Evolutionary conservation across 805 yeast genomes (phyloP).

Genomic region (Kodamaea kaohsiungensis): DNA sequence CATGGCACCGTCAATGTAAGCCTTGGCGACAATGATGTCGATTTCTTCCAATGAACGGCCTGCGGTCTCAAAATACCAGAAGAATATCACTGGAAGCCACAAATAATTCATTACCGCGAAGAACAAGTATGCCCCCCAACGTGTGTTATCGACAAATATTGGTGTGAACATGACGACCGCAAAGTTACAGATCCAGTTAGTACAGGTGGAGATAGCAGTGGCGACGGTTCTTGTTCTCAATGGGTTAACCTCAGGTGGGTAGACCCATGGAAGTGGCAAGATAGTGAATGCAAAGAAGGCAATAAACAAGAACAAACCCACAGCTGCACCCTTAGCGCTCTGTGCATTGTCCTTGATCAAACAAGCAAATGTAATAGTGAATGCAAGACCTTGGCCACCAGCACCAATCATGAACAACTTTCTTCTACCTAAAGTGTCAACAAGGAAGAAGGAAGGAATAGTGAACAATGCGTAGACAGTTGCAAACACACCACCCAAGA

Average conservation of each 20-base stretch:
- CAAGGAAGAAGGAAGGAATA: conserved; percentile 43
- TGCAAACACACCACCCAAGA: conserved; percentile 66
- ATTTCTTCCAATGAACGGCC: conserved; percentile 48
- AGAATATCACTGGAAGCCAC: conserved; percentile 42
- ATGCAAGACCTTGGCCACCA: conserved; percentile 40
- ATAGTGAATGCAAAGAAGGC: conserved; percentile 45
- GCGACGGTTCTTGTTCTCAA: conserved; percentile 48
- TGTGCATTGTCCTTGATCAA: conserved; percentile 31
- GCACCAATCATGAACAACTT: conserved; percentile 46
- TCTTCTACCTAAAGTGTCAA: conserved; percentile 48
- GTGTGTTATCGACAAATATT: conserved; percentile 36
- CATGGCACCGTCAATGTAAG: conserved; percentile 54
- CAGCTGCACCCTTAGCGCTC: conserved; percentile 46
- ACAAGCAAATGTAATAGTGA: conserved; percentile 43
- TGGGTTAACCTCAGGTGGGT: conserved; percentile 49
- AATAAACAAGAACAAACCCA: conserved; percentile 47
- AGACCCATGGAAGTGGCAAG: conserved; percentile 48
- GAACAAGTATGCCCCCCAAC: conserved; percentile 45
- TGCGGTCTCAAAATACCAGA: conserved; percentile 39
- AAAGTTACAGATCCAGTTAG: conserved; percentile 47
- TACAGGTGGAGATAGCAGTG: conserved; percentile 45
- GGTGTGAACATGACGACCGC: conserved; percentile 51
- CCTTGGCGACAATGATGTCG: conserved; percentile 63
- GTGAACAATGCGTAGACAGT: conserved; percentile 60
- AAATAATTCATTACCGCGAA: conserved; percentile 40